These are phyloP conservation scores for Senna tora DNA, from an alignment of 306 rosid species.

Conservation along the genomic window DNA sequence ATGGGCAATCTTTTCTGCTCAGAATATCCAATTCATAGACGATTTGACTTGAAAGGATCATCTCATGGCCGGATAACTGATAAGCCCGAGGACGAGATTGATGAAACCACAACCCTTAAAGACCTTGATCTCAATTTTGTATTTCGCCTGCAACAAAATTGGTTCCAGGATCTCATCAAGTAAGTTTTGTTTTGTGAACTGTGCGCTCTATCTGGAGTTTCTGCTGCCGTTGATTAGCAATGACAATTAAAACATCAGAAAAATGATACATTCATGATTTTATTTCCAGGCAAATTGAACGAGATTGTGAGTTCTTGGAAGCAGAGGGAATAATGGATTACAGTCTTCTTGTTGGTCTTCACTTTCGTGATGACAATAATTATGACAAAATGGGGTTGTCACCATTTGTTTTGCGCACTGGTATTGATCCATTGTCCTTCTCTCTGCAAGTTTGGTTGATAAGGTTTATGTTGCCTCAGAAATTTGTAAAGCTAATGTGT, in stretches of 20 bases:
- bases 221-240: background rate
- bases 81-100: conserved; percentile 90
- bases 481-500: conserved; percentile 16
- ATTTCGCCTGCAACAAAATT: conserved; percentile 73
- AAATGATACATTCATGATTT: conserved; percentile 36
- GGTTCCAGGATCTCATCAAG: conserved; percentile 84
- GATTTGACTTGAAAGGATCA: conserved; percentile 96
- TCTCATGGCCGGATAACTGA: conserved; percentile 96
- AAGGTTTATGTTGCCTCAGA: conserved; percentile 17
- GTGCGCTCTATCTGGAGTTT: background rate
- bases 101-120: conserved; percentile 96
- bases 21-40: conserved; percentile 87
- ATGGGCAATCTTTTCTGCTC: conserved; percentile 99
- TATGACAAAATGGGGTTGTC: conserved; percentile 88
- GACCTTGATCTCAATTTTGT: conserved; percentile 95
- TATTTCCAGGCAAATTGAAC: conserved; percentile 77
- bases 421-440: conserved; percentile 49
- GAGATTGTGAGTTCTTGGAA: conserved; percentile 95
- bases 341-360: conserved; percentile 95
- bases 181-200: conserved; percentile 44
- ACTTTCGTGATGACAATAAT: conserved; percentile 77
- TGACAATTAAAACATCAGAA: conserved; percentile 11
- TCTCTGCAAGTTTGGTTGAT: background rate
- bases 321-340: conserved; percentile 97
- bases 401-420: conserved; percentile 84